These are phyloP conservation scores for Alternaria arbusti DNA, from an alignment of 2,329 filamentous ascomycete species.

Conservation along the genomic window DNA sequence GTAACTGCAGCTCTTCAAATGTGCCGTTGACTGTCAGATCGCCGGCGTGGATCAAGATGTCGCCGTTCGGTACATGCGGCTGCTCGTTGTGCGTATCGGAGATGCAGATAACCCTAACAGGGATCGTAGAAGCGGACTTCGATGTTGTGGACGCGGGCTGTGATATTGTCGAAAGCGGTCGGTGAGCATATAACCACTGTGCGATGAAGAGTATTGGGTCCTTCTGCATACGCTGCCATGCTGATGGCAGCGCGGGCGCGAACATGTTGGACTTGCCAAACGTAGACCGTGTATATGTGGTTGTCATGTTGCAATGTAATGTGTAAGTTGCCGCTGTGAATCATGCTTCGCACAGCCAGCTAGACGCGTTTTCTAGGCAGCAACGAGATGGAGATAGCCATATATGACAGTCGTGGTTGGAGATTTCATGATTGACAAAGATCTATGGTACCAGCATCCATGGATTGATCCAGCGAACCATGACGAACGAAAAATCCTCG, in stretches of 20 bases:
- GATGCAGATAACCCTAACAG: conserved; percentile 78
- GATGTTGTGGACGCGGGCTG: not conserved
- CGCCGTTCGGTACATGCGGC: conserved; percentile 63
- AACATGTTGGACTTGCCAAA: not conserved
- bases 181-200: not conserved
- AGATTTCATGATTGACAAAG: not conserved
- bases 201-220: not conserved
- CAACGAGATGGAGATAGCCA: not conserved
- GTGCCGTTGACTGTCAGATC: conserved; percentile 78
- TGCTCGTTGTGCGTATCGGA: conserved; percentile 77
- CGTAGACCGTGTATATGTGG: not conserved
- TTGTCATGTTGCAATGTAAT: not conserved
- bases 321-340: not conserved
- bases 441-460: not conserved
- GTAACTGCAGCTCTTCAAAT: conserved; percentile 71
- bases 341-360: not conserved
- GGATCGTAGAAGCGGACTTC: not conserved
- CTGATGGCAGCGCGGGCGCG: not conserved
- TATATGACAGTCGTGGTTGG: not conserved
- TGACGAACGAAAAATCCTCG: not conserved
- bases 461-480: not conserved
- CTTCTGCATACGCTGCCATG: not conserved
- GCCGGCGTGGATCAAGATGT: conserved; percentile 85
- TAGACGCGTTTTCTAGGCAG: not conserved
- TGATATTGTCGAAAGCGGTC: not conserved